Percentiles rank a stretch among this genome's conserved stretches.
phyloP scores from a whole-genome alignment of 2,329 filamentous ascomycete genomes.

The Phoma sp. region DNA sequence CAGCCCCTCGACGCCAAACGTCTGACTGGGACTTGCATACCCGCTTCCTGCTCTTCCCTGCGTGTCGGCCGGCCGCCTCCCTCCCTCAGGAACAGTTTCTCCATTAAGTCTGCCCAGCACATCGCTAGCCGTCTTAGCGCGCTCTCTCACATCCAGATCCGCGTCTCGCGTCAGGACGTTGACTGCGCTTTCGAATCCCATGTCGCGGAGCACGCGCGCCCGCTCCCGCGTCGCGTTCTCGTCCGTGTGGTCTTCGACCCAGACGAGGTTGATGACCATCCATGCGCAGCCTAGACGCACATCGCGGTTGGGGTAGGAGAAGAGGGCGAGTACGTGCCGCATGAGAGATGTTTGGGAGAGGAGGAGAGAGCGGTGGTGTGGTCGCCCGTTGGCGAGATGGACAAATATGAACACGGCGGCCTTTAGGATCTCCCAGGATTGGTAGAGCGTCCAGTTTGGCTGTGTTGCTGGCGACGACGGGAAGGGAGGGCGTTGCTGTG shows the following conservation, averaged over 20 bases:
- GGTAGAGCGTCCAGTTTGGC: constrained; percentile 44
- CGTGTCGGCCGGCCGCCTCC: constrained; percentile 2
- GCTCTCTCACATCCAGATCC: constrained; percentile 82
- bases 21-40: constrained; percentile 16
- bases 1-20: constrained; percentile 17
- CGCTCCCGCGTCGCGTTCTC: constrained; percentile 69
- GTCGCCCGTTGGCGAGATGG: constrained; percentile 83
- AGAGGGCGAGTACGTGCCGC: constrained; percentile 73
- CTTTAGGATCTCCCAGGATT: constrained; percentile 69
- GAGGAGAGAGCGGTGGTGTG: constrained; percentile 72
- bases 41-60: constrained; percentile 4
- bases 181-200: constrained; percentile 72
- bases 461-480: constrained; percentile 47
- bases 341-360: constrained; percentile 78
- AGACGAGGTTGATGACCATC: constrained; percentile 84
- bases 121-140: constrained; percentile 79
- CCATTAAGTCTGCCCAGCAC: constrained; percentile 53
- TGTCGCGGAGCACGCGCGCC: constrained; percentile 69
- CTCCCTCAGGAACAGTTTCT: neutral
- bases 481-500: constrained; percentile 54
- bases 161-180: constrained; percentile 70
- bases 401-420: constrained; percentile 83
- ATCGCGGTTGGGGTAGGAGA: constrained; percentile 73
- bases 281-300: constrained; percentile 83
- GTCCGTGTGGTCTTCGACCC: constrained; percentile 77